Evolutionary conservation across 192 early-diverging fungal genomes (phyloP).

Genomic region (Podila epigama): DNA sequence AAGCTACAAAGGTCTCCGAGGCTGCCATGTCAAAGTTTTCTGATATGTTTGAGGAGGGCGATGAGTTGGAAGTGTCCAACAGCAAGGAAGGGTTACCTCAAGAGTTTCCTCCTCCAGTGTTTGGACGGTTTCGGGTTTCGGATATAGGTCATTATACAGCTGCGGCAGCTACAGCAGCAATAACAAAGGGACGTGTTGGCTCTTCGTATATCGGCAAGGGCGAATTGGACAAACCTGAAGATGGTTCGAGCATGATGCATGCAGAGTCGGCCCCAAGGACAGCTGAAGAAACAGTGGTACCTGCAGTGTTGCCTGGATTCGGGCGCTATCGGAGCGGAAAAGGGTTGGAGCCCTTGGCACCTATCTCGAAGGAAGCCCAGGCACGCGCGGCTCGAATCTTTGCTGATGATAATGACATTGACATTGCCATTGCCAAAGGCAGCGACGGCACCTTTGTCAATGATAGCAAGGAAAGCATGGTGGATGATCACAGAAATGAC

Average conservation of each 20-base stretch:
- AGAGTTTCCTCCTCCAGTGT: neutral
- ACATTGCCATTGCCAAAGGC: neutral
- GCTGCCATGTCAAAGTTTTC: neutral
- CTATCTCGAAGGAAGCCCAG: constrained; percentile 11
- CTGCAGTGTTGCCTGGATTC: neutral
- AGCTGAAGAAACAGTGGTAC: neutral
- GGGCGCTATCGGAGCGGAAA: neutral
- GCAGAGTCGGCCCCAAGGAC: too few species aligned
- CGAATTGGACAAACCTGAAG: too few species aligned
- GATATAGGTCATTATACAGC: neutral
- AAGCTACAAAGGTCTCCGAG: too few species aligned
- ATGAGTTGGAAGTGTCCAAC: neutral
- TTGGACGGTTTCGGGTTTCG: neutral
- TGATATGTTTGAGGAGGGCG: neutral
- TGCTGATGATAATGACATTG: neutral
- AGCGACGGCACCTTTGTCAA: too few species aligned
- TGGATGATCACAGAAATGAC: too few species aligned
- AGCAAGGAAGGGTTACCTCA: too few species aligned
- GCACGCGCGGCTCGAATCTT: constrained; percentile 10
- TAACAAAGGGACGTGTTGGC: too few species aligned
- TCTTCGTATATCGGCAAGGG: too few species aligned
- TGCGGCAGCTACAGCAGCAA: too few species aligned
- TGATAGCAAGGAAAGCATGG: too few species aligned
- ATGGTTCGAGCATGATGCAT: too few species aligned
- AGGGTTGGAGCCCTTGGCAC: neutral